A percentile compares a stretch with the other conserved stretches of the same genome.
Conservation (phyloP, 1,284 basidiomycete species). For the Ceratobasidium theobromae region DNA sequence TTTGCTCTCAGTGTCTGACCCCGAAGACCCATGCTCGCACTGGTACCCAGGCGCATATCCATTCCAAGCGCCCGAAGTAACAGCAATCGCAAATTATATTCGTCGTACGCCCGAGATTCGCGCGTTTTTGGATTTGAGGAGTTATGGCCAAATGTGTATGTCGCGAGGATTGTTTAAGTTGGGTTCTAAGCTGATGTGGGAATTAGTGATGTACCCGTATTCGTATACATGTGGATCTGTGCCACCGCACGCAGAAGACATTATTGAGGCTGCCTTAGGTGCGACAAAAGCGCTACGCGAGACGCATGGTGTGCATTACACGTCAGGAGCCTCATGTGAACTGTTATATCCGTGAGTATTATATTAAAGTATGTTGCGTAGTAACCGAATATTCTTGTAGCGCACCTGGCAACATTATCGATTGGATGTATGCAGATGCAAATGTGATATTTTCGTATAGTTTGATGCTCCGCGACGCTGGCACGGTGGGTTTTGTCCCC, state of each 20-base stretch:
- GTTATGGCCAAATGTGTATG: slow-evolving; percentile 82
- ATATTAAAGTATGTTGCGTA: not conserved
- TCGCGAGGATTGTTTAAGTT: slow-evolving; percentile 33
- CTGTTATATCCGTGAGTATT: slow-evolving; percentile 60
- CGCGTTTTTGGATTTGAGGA: slow-evolving; percentile 73
- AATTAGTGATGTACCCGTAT: slow-evolving; percentile 61
- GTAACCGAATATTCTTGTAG: slow-evolving; percentile 41
- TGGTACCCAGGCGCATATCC: slow-evolving; percentile 71
- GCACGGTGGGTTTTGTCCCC: slow-evolving; percentile 57
- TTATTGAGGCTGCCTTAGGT: slow-evolving; percentile 74
- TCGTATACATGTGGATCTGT: slow-evolving; percentile 69
- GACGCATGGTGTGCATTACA: slow-evolving; percentile 56
- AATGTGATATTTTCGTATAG: slow-evolving; percentile 76
- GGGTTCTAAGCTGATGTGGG: not conserved
- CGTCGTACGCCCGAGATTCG: slow-evolving; percentile 54
- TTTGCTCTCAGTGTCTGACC: slow-evolving; percentile 43
- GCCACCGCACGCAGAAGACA: slow-evolving; percentile 78
- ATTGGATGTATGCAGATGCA: slow-evolving; percentile 69
- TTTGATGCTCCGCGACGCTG: slow-evolving; percentile 78
- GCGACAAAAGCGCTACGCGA: slow-evolving; percentile 63
- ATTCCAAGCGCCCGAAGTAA: slow-evolving; percentile 76
- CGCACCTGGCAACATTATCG: slow-evolving; percentile 72
- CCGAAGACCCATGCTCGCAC: slow-evolving; percentile 61
- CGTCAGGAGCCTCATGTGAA: slow-evolving; percentile 68
- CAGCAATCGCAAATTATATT: slow-evolving; percentile 72